A percentile compares a stretch with the other conserved stretches of the same genome.
Conservation (phyloP, 495 filamentous ascomycete species). For the Pyrenula massariospora region DNA sequence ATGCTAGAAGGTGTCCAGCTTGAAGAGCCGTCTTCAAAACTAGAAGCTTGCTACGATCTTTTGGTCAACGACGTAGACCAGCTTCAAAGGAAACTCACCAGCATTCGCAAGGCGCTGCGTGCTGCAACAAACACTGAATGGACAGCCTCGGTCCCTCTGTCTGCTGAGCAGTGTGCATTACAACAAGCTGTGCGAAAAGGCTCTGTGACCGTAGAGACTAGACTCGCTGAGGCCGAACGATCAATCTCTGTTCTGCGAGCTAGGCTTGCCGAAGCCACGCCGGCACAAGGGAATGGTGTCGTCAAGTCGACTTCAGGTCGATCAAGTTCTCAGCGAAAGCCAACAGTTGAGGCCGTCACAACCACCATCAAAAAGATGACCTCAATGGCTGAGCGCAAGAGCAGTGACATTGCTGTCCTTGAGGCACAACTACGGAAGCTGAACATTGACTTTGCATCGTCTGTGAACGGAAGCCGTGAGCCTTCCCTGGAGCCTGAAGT, state of each 20-base stretch:
- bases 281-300: constrained; percentile 24
- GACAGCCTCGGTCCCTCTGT: constrained; percentile 58
- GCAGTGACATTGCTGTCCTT: constrained; percentile 77
- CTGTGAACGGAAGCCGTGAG: constrained; percentile 30
- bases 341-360: constrained; percentile 83
- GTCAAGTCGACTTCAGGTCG: constrained; percentile 14
- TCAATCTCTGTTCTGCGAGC: constrained; percentile 70
- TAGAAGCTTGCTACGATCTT: constrained; percentile 47
- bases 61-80: constrained; percentile 49
- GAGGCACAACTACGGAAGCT: constrained; percentile 73
- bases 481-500: constrained; percentile 49
- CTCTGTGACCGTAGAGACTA: constrained; percentile 56
- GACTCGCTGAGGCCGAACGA: constrained; percentile 68
- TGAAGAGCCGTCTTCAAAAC: constrained; percentile 48
- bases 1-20: constrained; percentile 56
- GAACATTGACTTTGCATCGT: constrained; percentile 37
- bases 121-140: constrained; percentile 52
- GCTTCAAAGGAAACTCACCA: constrained; percentile 56
- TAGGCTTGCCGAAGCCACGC: constrained; percentile 47
- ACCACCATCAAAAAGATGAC: constrained; percentile 90
- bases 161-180: constrained; percentile 65
- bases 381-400: constrained; percentile 75
- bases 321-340: constrained; percentile 28
- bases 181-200: constrained; percentile 70
- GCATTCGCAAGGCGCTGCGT: constrained; percentile 59